Percentiles rank a stretch among this genome's conserved stretches.
These are phyloP conservation scores for Ogataea naganishii DNA, from an alignment of 805 yeast genomes.

Conservation along the genomic window DNA sequence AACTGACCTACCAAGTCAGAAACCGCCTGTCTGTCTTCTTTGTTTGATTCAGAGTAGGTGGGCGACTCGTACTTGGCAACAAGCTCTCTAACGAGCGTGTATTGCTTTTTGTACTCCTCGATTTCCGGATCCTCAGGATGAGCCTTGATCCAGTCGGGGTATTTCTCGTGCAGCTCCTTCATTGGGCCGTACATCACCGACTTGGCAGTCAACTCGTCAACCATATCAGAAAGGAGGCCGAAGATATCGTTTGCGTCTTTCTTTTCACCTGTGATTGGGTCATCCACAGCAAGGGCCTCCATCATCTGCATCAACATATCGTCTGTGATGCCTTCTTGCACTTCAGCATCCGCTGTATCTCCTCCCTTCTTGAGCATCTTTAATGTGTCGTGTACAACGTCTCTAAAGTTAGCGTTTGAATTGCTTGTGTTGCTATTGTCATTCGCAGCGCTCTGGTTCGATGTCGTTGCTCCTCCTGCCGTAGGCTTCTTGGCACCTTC, in stretches of 20 bases:
- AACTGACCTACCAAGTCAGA: constrained; percentile 53
- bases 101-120: constrained; percentile 52
- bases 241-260: constrained; percentile 29
- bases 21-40: constrained; percentile 39
- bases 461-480: constrained; percentile 22
- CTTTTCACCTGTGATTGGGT: constrained; percentile 23
- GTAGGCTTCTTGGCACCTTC: constrained; percentile 13
- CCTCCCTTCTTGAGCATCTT: constrained; percentile 76
- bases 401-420: constrained; percentile 12
- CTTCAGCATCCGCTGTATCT: constrained; percentile 53
- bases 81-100: constrained; percentile 49
- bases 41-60: constrained; percentile 45
- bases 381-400: constrained; percentile 32
- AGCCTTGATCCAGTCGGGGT: constrained; percentile 61
- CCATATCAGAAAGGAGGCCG: constrained; percentile 59
- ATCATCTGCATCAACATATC: constrained; percentile 56
- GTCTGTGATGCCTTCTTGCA: constrained; percentile 32
- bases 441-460: too few species aligned
- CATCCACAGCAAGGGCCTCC: constrained; percentile 46
- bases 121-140: constrained; percentile 27
- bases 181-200: constrained; percentile 84
- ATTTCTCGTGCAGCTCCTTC: constrained; percentile 67
- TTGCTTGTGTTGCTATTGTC: constrained; percentile 5
- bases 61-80: constrained; percentile 59
- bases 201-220: constrained; percentile 76